Percentiles rank a stretch among this genome's conserved stretches.
Evolutionary conservation across 2,329 filamentous ascomycete species (phyloP).

Genomic region (Dactylellina sp.): DNA sequence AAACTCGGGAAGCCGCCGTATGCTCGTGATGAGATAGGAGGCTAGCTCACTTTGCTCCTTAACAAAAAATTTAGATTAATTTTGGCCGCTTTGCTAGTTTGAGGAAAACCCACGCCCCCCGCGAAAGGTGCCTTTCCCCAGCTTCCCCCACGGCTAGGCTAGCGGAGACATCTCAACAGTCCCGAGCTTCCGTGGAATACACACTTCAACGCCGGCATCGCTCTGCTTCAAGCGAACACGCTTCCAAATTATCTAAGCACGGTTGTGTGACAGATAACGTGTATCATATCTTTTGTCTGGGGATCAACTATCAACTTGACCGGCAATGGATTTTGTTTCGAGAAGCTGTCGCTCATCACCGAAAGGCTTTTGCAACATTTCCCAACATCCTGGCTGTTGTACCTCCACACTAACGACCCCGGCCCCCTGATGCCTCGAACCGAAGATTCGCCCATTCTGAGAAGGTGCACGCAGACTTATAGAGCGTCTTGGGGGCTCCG

Average conservation of each 20-base stretch:
- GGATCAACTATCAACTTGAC: slow-evolving; percentile 12
- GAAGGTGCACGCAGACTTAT: slow-evolving; percentile 28
- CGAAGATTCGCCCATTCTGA: slow-evolving; percentile 44
- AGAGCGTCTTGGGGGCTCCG: not conserved
- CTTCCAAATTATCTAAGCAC: slow-evolving; percentile 10
- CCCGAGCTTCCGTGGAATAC: not conserved
- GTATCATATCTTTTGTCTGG: slow-evolving; percentile 14
- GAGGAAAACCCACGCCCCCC: slow-evolving; percentile 31
- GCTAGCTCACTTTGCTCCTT: slow-evolving; percentile 8
- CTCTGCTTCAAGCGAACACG: not conserved
- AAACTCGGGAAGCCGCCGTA: slow-evolving; percentile 45
- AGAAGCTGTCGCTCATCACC: slow-evolving; percentile 51
- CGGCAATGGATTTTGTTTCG: not conserved
- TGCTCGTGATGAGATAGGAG: slow-evolving; percentile 21
- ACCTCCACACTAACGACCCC: slow-evolving; percentile 55
- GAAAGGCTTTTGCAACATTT: slow-evolving; percentile 34
- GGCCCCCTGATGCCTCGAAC: slow-evolving; percentile 23
- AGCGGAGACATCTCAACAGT: not conserved
- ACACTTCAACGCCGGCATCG: not conserved
- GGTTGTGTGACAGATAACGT: slow-evolving; percentile 21
- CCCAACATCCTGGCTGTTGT: slow-evolving; percentile 29
- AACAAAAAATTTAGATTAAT: slow-evolving; percentile 4
- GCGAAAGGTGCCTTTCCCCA: slow-evolving; percentile 36
- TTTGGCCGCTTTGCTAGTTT: slow-evolving; percentile 38
- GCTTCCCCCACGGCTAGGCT: slow-evolving; percentile 37